Evolutionary conservation across 805 yeast species (phyloP), one percentile per base, ranked within the genome.

Genomic region (Kodamaea fukazawae): DNA sequence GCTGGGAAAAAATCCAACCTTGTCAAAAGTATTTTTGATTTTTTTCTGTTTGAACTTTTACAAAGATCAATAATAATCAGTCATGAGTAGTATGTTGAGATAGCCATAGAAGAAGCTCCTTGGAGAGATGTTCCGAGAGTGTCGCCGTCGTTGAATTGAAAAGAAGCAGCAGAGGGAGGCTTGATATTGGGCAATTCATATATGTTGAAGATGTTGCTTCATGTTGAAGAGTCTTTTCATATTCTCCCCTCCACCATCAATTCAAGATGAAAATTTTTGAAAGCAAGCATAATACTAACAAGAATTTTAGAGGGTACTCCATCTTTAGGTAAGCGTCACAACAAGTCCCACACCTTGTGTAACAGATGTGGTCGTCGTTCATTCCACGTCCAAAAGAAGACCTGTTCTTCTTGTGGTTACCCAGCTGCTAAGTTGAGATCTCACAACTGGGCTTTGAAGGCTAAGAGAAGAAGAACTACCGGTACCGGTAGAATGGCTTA

Each of bases 401-500:
- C 96, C 65, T 93, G 99, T 80, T 73, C 98, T 72, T 76, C 93
- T 59, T 93, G 99, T 80, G 99, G 99, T 68, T 93, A 93, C 85
- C 99, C 99, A 78, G 88, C 98, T 67, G 98, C 98, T 64, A 93
- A 93, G 81, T 73, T 85, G 76, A 90, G 99, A 86, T 83, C 88
- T 67, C 85, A 76, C 96, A 93, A 93, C 96, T 93, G 99, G 99
- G 96, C 95, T 74, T 76, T 76, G 59, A 93, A 93, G 86, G 96
- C 97, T 69, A 87, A 90, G 85, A 89, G 99, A 88, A 89, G 99
- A 87, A 85, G 86, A 75, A 93, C 99, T 60, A 90, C 97, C 61
- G 99, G 99, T 81, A 83, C 98, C 73, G 99, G 99, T 78, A 95
- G 99, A 80, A 87, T 88, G 95, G 79, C 90, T 73, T 81, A 91